A percentile compares a stretch with the other conserved stretches of the same genome.
Evolutionary conservation across 163 green algal genomes (phyloP).

Genomic region (Scenedesmus sp.): DNA sequence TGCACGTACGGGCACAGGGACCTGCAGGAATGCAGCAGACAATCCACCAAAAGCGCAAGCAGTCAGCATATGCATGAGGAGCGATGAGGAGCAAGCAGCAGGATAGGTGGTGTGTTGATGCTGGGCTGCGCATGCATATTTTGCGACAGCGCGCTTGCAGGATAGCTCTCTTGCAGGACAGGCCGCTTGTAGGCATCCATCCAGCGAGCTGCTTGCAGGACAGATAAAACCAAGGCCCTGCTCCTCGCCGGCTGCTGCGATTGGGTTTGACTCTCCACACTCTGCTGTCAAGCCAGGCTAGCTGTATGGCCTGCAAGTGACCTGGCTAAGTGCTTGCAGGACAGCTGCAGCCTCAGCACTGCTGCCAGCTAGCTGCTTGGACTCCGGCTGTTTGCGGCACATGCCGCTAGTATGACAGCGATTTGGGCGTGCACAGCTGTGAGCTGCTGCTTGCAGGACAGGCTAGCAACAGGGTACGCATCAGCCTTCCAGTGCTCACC

Average conservation of each 20-base stretch:
- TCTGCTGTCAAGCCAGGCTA: neutral
- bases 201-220: neutral
- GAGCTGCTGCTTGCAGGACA: neutral
- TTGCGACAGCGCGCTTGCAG: neutral
- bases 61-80: neutral
- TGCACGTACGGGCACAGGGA: slow-evolving; percentile 87
- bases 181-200: neutral
- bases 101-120: too few relatives aligned
- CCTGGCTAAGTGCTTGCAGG: neutral
- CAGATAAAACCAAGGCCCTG: too few relatives aligned
- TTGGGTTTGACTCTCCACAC: neutral
- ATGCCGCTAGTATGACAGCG: too few relatives aligned
- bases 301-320: neutral
- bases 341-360: neutral
- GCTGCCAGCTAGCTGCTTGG: neutral
- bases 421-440: too few relatives aligned
- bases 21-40: slow-evolving; percentile 57
- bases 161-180: neutral
- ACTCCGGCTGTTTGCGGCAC: too few relatives aligned
- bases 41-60: neutral
- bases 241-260: too few relatives aligned
- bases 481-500: neutral
- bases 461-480: neutral
- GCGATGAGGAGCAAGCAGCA: too few relatives aligned
- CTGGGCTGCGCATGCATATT: neutral